Percentiles rank a stretch among this genome's conserved stretches.
Evolutionary conservation across 108 stramenopile species (phyloP).

Genomic region (Pseudonitzschia delicatissima): DNA sequence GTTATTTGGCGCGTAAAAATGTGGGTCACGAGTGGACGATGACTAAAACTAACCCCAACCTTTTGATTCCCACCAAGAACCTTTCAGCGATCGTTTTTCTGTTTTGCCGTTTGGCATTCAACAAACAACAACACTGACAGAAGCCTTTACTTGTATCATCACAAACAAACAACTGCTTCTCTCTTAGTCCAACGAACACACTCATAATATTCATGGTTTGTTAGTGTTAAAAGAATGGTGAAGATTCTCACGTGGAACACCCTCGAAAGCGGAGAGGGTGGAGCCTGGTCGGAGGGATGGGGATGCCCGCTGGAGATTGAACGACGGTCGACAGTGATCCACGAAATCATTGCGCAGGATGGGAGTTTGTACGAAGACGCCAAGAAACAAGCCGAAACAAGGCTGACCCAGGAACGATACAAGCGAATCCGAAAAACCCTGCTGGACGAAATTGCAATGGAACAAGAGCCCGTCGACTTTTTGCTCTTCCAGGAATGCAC

Average conservation of each 20-base stretch:
- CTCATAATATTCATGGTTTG: too few species aligned
- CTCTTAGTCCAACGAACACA: too few species aligned
- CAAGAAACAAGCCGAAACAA: background rate
- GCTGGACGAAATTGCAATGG: background rate
- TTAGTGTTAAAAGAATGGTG: too few species aligned
- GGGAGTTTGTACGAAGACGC: background rate
- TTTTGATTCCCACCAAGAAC: too few species aligned
- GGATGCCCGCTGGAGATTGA: conserved; percentile 3
- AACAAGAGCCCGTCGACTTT: background rate
- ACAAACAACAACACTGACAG: too few species aligned
- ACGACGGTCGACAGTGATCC: background rate
- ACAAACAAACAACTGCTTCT: too few species aligned
- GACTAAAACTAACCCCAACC: too few species aligned
- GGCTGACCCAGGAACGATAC: conserved; percentile 2
- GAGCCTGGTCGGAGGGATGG: conserved; percentile 3
- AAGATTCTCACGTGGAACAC: conserved; percentile 9
- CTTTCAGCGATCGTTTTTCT: too few species aligned
- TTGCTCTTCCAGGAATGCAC: conserved; percentile 7
- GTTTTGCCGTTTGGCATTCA: too few species aligned
- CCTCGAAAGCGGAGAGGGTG: background rate
- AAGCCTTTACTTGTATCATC: too few species aligned
- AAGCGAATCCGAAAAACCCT: background rate
- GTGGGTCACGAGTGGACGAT: too few species aligned
- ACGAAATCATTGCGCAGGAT: background rate
- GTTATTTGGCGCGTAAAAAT: too few species aligned